Percentiles rank a stretch among this genome's conserved stretches.
Conservation (phyloP, 2,329 filamentous ascomycete species). For the Aspergillus sp. region DNA sequence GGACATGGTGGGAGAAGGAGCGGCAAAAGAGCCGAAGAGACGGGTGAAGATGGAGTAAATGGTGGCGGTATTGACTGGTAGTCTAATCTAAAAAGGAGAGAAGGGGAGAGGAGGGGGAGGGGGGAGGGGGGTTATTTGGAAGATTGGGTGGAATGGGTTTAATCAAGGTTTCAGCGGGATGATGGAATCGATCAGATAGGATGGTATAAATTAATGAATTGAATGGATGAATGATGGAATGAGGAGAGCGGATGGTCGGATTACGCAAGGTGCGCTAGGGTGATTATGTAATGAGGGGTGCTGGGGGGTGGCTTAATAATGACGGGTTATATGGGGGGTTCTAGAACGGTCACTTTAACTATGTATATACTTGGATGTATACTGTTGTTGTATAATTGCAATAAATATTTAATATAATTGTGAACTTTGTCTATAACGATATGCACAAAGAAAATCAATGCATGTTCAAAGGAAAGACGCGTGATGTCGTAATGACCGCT, state of each 20-base stretch:
- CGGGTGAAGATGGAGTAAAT: conserved; percentile 70
- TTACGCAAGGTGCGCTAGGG: not conserved
- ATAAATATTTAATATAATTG: not conserved
- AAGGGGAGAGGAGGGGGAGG: not conserved
- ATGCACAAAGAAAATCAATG: conserved; percentile 2
- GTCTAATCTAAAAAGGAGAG: not conserved
- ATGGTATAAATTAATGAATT: too few species aligned
- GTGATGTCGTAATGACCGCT: conserved; percentile 12
- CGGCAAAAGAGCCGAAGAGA: conserved; percentile 66
- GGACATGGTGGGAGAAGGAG: conserved; percentile 68
- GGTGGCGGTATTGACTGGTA: conserved; percentile 36
- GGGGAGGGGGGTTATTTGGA: conserved; percentile 3
- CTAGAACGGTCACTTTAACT: too few species aligned
- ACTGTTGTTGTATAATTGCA: not conserved
- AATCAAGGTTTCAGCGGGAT: not conserved
- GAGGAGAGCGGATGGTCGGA: not conserved
- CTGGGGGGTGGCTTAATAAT: too few species aligned
- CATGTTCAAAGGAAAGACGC: not conserved
- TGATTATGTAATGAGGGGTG: too few species aligned
- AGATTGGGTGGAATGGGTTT: not conserved
- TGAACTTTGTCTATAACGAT: not conserved
- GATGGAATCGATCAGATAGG: not conserved
- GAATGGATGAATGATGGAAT: not conserved
- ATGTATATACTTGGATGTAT: too few species aligned
- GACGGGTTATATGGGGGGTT: too few species aligned